Evolutionary conservation across 108 stramenopile genomes (phyloP), one percentile per base, ranked within the genome.

Genomic region (Discostella stelligeroides): DNA sequence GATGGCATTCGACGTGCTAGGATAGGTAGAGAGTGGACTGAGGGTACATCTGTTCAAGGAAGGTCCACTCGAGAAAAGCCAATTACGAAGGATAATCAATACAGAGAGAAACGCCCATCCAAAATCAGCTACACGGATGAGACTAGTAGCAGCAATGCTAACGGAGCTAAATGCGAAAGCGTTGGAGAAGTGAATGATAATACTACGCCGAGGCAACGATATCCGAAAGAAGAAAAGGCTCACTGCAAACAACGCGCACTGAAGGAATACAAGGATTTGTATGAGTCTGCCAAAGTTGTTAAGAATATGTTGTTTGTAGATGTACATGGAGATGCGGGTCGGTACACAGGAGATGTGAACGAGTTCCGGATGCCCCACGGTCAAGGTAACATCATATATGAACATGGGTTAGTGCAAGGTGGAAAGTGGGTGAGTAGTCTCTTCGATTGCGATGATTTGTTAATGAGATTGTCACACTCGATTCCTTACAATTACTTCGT

Each of bases 331-430:
- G 77, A 79, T 45, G 25, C 50, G 17, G 77, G 77, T 5, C 24
- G 70, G 34, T 79, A 71, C 46, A 61, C 77, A 7, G 77, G 77
- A 39, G 77, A 79, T n/a, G 77, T 79, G 18, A 79, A 79, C 34
- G 77, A 66, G 20, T 40, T 47, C 14, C 39, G 50, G 17, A 60
- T 79, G 60, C 77, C 77, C 42, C 77, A 79, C 50, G 77, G 77
- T 4, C 41, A 60, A 39, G 77, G 77, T 13, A 41, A 66, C 29
- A 53, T 79, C 18, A 61, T 57, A 0, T 79, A 79, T 54, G 64
- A 79, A 27, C 70, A 79, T 25, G 77, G 77, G 4, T 49, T 72
- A 29, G 66, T 71, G 11, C 60, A 79, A 50, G 70, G 40, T 7
- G 77, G 77, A 6, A 67, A 60, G 8, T 79, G 77, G 77, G 66